Evolutionary conservation across 495 filamentous ascomycete species (phyloP).

Genomic region (Trichoderma virens): DNA sequence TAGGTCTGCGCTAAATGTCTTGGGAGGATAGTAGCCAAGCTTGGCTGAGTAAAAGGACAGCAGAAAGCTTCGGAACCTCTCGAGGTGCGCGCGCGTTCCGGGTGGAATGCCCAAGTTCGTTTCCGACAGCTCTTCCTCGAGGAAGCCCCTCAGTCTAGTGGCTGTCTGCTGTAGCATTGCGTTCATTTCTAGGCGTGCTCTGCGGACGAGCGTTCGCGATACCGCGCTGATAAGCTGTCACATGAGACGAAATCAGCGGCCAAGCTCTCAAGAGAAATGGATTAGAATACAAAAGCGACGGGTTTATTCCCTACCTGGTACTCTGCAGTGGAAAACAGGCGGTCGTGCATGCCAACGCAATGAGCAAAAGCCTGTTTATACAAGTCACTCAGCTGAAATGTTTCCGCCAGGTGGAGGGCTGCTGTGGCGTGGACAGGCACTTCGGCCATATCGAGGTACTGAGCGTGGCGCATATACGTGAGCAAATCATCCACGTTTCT

Average conservation of each 20-base stretch:
- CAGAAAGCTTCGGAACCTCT: conserved; percentile 55
- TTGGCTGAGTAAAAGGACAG: conserved; percentile 50
- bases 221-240: conserved; percentile 42
- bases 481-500: conserved; percentile 43
- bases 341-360: conserved; percentile 58
- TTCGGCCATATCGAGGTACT: conserved; percentile 53
- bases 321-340: conserved; percentile 40
- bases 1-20: conserved; percentile 41
- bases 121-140: conserved; percentile 52
- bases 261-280: not conserved
- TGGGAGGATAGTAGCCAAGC: conserved; percentile 59
- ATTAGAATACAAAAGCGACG: no score
- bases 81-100: conserved; percentile 48
- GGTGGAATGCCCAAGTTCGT: conserved; percentile 45
- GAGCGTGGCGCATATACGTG: conserved; percentile 49
- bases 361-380: conserved; percentile 61
- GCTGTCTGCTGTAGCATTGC: conserved; percentile 42
- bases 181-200: conserved; percentile 56
- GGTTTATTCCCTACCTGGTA: conserved; percentile 40
- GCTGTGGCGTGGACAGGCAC: conserved; percentile 53
- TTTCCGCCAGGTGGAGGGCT: conserved; percentile 54
- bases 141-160: conserved; percentile 45
- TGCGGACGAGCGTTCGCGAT: conserved; percentile 51
- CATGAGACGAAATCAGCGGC: not conserved
- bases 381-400: conserved; percentile 43